These are phyloP conservation scores for Eucalyptus rudis DNA, from an alignment of 345 rosid species.

Conservation along the genomic window DNA sequence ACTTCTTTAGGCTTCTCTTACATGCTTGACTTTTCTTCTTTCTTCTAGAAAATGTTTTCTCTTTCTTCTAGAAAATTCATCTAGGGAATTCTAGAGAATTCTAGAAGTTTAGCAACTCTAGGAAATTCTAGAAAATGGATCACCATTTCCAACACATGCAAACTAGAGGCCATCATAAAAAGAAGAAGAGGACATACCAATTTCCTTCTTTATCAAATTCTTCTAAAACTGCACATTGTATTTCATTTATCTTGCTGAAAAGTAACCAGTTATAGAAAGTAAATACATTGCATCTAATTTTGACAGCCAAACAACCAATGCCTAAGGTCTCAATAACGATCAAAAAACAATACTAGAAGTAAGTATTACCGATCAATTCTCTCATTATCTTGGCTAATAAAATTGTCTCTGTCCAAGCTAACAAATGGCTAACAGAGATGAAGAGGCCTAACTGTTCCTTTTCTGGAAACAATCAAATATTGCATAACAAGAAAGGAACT, in stretches of 20 bases:
- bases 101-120: no score
- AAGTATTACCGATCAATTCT: background rate
- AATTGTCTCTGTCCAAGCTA: background rate
- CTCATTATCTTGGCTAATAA: background rate
- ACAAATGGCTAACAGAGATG: background rate
- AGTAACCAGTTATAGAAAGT: background rate
- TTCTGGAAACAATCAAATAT: background rate
- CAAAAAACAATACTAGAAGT: background rate
- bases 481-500: background rate
- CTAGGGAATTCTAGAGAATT: no score
- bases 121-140: no score
- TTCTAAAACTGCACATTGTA: constrained; percentile 68
- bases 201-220: constrained; percentile 67
- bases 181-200: constrained; percentile 31
- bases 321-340: background rate
- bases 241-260: constrained; percentile 45
- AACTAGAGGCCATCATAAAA: background rate
- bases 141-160: background rate
- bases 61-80: no score
- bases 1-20: no score
- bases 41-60: no score
- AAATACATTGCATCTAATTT: background rate
- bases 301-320: background rate
- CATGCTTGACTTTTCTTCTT: no score
- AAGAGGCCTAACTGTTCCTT: background rate